A percentile compares a stretch with the other conserved stretches of the same genome.
Evolutionary conservation across 2,329 filamentous ascomycete species (phyloP).

Genomic region (Claviceps spartinae): DNA sequence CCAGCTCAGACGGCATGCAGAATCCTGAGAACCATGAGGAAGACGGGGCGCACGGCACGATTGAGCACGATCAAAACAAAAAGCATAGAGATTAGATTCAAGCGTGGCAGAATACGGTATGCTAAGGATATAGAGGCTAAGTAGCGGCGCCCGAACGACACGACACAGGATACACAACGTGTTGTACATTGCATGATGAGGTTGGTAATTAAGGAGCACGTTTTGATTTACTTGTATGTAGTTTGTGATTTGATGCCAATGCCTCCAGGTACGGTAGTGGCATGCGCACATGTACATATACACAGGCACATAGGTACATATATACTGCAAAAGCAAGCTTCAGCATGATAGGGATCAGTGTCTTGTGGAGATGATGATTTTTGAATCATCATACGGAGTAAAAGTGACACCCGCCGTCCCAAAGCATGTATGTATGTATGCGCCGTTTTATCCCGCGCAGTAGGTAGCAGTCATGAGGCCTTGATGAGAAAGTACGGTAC

Average conservation of each 20-base stretch:
- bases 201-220: too few relatives aligned
- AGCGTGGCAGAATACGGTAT: neutral
- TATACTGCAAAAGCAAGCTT: neutral
- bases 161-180: neutral
- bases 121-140: neutral
- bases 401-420: too few relatives aligned
- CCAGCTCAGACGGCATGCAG: constrained; percentile 34
- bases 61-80: constrained; percentile 17
- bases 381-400: too few relatives aligned
- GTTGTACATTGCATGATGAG: neutral
- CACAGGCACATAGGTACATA: neutral
- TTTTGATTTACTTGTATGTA: too few relatives aligned
- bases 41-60: constrained; percentile 21
- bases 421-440: too few relatives aligned
- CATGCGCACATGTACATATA: neutral
- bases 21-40: constrained; percentile 51
- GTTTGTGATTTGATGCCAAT: too few relatives aligned
- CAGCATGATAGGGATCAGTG: too few relatives aligned
- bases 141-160: neutral
- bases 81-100: constrained; percentile 16
- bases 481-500: too few relatives aligned
- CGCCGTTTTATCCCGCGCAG: too few relatives aligned
- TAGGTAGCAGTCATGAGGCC: too few relatives aligned
- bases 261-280: neutral
- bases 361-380: too few relatives aligned